Conservation (phyloP, 2,329 filamentous ascomycete genomes). For the Colletotrichum sp. region DNA sequence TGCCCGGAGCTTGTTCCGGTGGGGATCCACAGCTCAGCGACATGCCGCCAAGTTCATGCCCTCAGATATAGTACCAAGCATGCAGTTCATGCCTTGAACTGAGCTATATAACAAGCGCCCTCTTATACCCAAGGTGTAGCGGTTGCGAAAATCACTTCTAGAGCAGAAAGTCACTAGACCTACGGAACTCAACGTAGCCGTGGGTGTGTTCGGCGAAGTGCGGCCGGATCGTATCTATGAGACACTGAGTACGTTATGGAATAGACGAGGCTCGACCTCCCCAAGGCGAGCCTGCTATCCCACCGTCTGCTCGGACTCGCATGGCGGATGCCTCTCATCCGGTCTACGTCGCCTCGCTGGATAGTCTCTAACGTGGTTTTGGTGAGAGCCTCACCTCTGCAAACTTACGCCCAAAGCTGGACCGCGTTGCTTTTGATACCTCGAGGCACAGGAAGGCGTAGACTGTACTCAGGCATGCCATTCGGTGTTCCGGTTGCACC, state of each 20-base stretch:
- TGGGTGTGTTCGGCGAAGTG: neutral
- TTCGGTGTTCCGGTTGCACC: neutral
- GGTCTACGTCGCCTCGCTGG: neutral
- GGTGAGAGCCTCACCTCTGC: neutral
- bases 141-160: neutral
- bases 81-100: neutral
- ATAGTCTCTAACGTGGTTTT: neutral
- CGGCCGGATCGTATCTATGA: neutral
- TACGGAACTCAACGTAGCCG: neutral
- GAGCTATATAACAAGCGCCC: neutral
- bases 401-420: neutral
- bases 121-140: neutral
- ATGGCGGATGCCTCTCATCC: neutral
- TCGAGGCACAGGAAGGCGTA: neutral
- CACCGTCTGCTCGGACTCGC: neutral
- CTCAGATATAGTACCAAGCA: neutral
- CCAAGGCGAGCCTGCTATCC: neutral
- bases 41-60: conserved; percentile 4
- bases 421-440: neutral
- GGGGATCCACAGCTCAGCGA: neutral
- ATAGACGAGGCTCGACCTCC: neutral
- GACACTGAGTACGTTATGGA: neutral
- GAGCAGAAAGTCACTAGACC: neutral
- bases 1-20: conserved; percentile 9
- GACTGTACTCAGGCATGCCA: neutral